These are phyloP conservation scores for Ramaria rubella DNA, from an alignment of 768 basidiomycete species.

Conservation along the genomic window DNA sequence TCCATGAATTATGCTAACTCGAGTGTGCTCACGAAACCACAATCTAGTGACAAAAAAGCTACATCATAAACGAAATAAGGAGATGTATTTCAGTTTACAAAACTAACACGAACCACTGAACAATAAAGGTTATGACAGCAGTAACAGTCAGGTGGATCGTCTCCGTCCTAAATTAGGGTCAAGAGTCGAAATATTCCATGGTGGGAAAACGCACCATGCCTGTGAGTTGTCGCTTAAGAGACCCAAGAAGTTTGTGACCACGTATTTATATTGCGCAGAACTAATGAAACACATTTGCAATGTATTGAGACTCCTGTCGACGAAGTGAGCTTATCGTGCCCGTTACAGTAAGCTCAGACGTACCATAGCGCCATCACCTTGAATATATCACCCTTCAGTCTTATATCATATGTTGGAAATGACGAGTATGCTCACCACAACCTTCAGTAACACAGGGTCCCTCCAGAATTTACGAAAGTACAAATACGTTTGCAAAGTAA, in stretches of 20 bases:
- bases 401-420: background rate
- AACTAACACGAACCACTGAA: conserved; percentile 1
- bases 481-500: conserved; percentile 19
- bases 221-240: background rate
- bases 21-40: background rate
- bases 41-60: conserved; percentile 1
- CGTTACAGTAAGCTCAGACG: background rate
- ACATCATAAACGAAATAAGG: background rate
- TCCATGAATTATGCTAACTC: background rate
- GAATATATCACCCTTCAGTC: background rate
- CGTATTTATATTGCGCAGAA: background rate
- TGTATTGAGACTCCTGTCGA: background rate
- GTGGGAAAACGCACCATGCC: conserved; percentile 1
- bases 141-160: background rate
- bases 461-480: conserved; percentile 20
- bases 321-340: background rate
- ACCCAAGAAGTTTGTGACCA: conserved; percentile 1
- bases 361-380: conserved; percentile 2
- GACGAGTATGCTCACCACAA: conserved; percentile 16
- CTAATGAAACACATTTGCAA: background rate
- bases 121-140: background rate
- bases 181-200: background rate
- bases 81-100: background rate
- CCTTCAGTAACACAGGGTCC: conserved; percentile 17
- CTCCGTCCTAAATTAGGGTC: background rate